Base-by-base conservation (phyloP, 306 rosid species). In the Hippophae rhamnoides region DNA sequence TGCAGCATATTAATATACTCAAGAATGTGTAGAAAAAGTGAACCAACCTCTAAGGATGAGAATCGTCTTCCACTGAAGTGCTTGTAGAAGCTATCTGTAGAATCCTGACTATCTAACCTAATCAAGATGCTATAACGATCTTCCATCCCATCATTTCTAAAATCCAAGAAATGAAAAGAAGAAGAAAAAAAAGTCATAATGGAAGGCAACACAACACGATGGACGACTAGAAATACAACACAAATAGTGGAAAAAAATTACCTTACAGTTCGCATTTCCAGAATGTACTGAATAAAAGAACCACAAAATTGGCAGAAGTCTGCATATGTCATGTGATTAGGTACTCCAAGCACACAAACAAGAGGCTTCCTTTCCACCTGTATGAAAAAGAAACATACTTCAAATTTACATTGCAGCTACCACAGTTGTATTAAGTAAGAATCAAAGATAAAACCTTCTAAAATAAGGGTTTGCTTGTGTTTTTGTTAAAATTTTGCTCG, bases 261-360 rank as follows among this genome's bases (percentile, higher is more conserved):
- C 96, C 96, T 87, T 60, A 87, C 98, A 70, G 85, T 89, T 55
- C 98, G 84, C 98, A 90, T 85, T 70, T 87, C 98, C 54, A 80
- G 75, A 63, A 90, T 81, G 53, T 87, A 87, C 44, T 76, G 87
- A 72, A 90, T 76, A 74, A 90, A 90, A 0, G 95, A 87, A 38
- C 89, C 96, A 13, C 85, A 83, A 73, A 92, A 92, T 54, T 86
- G 92, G 69, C 96, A 92, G 69, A 92, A 92, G 76, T 92, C 98
- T 0, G 96, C 98, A 62, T 92, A 87, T 0, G 95, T 92, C 98
- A 92, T 87, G 79, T 92, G 89, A 78, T 92, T 87, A 0, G 98
- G 98, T 14, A 92, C 98, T 58, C 92, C 95, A 40, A 87, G 78
- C 47, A 92, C 96, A 14, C 95, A 87, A 6, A 82, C 83, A 25